These are phyloP conservation scores for Lentithecium fluviatile DNA, from an alignment of 495 filamentous ascomycete species.

Conservation along the genomic window DNA sequence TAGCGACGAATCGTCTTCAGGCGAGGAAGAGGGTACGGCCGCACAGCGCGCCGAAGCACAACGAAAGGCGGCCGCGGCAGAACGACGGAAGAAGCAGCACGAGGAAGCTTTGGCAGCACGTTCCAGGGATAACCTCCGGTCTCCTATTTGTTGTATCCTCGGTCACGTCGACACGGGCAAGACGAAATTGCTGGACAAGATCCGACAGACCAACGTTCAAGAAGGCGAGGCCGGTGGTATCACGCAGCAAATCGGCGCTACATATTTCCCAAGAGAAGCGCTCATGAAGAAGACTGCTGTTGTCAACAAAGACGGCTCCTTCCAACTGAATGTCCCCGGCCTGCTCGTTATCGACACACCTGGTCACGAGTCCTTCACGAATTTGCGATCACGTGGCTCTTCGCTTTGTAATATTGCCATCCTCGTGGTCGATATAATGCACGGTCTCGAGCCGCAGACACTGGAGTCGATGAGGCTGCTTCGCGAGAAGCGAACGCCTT, in stretches of 20 bases:
- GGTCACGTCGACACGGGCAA: constrained; percentile 99
- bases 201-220: constrained; percentile 97
- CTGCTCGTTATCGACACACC: constrained; percentile 97
- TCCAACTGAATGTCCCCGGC: constrained; percentile 98
- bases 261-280: constrained; percentile 97
- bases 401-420: constrained; percentile 99
- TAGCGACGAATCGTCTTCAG: constrained; percentile 55
- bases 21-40: constrained; percentile 69
- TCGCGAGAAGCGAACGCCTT: constrained; percentile 90
- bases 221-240: constrained; percentile 99
- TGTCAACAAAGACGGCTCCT: constrained; percentile 83
- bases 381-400: constrained; percentile 91
- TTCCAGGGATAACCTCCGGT: constrained; percentile 91
- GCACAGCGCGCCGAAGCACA: constrained; percentile 65
- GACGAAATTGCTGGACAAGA: constrained; percentile 98
- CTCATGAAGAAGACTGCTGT: constrained; percentile 87
- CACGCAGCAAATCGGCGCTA: constrained; percentile 99
- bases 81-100: constrained; percentile 80
- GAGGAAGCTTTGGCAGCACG: constrained; percentile 88
- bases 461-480: constrained; percentile 95
- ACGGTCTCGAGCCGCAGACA: constrained; percentile 97
- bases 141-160: constrained; percentile 98
- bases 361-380: constrained; percentile 99
- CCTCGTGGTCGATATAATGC: constrained; percentile 99
- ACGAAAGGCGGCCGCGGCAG: constrained; percentile 86